phyloP scores from a whole-genome alignment of 2,329 filamentous ascomycete species.

The Rhytidhysteron rufulum region DNA sequence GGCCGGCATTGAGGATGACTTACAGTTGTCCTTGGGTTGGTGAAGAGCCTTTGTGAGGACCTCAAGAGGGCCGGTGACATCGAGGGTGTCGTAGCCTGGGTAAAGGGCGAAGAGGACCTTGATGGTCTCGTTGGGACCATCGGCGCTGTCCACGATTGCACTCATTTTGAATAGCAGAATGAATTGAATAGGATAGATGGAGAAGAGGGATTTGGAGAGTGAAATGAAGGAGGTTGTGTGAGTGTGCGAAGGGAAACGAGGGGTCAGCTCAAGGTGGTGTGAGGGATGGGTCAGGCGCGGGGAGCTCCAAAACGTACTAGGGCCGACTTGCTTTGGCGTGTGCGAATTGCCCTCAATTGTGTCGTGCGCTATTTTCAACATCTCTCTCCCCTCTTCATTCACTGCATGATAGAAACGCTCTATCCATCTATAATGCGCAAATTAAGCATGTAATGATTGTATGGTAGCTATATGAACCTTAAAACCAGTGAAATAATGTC shows the following conservation, averaged over 20 bases:
- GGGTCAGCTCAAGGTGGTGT: background rate
- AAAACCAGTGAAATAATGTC: no score
- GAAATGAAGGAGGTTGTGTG: background rate
- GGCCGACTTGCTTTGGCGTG: no score
- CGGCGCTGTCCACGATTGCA: conserved; percentile 34
- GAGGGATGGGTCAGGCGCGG: background rate
- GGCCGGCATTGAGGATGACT: conserved; percentile 5
- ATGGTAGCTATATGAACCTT: no score
- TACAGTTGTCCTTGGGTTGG: conserved; percentile 51
- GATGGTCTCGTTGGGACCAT: conserved; percentile 54
- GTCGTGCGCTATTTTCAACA: no score
- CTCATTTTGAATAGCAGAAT: conserved; percentile 31
- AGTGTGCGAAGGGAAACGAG: background rate
- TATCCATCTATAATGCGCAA: no score
- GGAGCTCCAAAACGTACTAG: no score
- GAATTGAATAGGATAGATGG: background rate
- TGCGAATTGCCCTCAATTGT: no score
- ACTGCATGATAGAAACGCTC: no score
- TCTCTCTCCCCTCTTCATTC: no score
- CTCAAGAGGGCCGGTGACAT: conserved; percentile 57
- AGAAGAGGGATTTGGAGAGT: background rate
- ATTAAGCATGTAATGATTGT: no score
- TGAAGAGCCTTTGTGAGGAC: conserved; percentile 54
- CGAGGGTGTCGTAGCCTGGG: conserved; percentile 54
- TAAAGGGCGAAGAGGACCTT: conserved; percentile 60